phyloP scores from a whole-genome alignment of 306 rosid species.

The Purshia tridentata region DNA sequence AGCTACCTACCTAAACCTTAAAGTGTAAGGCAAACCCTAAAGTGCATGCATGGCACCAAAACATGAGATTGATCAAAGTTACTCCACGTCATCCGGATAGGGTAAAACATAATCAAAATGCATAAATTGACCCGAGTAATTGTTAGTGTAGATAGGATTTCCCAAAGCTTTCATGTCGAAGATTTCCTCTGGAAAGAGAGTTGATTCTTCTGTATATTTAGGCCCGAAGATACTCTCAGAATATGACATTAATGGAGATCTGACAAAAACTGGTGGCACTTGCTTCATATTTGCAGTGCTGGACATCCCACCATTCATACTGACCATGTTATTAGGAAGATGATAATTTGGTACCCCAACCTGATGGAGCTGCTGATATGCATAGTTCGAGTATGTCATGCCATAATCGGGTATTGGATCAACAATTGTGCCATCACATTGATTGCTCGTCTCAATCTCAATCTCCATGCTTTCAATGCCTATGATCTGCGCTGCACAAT shows the following conservation, averaged over 20 bases:
- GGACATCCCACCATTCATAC: background rate
- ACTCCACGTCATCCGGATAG: background rate
- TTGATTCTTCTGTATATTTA: background rate
- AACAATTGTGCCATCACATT: background rate
- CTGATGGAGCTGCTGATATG: background rate
- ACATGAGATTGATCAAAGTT: background rate
- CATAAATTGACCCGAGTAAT: background rate
- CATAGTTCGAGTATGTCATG: background rate
- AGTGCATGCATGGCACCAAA: too few relatives aligned
- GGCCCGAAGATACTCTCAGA: conserved; percentile 1
- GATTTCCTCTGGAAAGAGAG: background rate
- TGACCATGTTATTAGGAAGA: background rate
- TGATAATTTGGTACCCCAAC: too few relatives aligned
- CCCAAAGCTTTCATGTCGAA: background rate
- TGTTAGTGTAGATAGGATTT: background rate
- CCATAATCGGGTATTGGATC: background rate
- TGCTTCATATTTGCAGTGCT: background rate
- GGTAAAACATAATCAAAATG: background rate
- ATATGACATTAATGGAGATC: background rate
- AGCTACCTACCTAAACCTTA: background rate
- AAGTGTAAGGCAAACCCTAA: too few relatives aligned
- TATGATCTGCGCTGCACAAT: background rate
- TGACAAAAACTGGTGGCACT: background rate
- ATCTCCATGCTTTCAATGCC: background rate
- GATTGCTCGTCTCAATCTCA: background rate